Evolutionary conservation across 192 early-diverging fungal genomes (phyloP).

Genomic region (Podila horticola): DNA sequence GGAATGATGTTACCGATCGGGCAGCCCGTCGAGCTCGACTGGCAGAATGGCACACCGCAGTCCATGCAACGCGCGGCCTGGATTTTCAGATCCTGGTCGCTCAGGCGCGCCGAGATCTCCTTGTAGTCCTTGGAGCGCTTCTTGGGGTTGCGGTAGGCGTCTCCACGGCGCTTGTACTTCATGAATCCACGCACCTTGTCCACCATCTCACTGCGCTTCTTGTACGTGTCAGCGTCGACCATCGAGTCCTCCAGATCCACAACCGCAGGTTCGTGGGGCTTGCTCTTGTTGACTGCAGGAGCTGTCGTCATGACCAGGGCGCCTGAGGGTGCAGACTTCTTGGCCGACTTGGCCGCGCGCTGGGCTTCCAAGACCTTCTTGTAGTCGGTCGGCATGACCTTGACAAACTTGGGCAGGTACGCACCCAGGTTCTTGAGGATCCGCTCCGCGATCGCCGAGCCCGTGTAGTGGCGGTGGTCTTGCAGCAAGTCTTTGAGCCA

Average conservation of each 20-base stretch:
- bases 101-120: conserved; percentile 92
- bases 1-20: conserved; percentile 99
- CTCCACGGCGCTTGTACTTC: conserved; percentile 90
- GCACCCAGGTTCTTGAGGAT: conserved; percentile 76
- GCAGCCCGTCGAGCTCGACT: conserved; percentile 92
- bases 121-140: conserved; percentile 91
- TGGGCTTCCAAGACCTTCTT: conserved; percentile 79
- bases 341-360: conserved; percentile 54
- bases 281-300: conserved; percentile 28
- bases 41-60: conserved; percentile 98
- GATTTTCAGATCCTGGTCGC: conserved; percentile 79
- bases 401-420: conserved; percentile 85
- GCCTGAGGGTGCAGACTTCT: conserved; percentile 19
- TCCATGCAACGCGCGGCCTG: conserved; percentile 99
- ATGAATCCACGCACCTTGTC: conserved; percentile 97
- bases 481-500: conserved; percentile 81
- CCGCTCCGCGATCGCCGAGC: conserved; percentile 79
- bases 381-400: conserved; percentile 96
- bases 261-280: conserved; percentile 68
- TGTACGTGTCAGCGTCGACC: conserved; percentile 79
- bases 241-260: conserved; percentile 94
- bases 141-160: conserved; percentile 86
- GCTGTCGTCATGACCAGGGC: conserved; percentile 45
- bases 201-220: conserved; percentile 72
- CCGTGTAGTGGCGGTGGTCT: conserved; percentile 85